Base-by-base conservation (phyloP, 1,284 basidiomycete genomes). In the Apiotrichum domesticum region DNA sequence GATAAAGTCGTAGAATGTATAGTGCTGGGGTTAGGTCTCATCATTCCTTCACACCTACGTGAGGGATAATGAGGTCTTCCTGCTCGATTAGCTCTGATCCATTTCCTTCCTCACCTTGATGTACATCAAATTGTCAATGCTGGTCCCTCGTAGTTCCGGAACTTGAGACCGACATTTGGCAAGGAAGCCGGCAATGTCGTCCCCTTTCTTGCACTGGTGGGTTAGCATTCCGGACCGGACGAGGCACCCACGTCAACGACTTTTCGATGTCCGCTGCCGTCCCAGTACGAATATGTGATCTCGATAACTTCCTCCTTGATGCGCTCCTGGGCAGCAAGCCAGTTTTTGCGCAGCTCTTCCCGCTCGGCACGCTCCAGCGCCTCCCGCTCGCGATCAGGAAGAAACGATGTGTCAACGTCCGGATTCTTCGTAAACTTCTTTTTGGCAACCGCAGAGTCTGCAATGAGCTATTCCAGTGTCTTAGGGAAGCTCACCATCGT, bases 1-100 rank as follows among this genome's bases (percentile, higher is more conserved):
- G 68, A 98, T 96, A 66, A 98, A 98, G 77, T 97, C 91, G 76
- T 98, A 98, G 73, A 98, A 98, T 3, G 93, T 96, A 75, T 97
- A 85, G 73, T 98, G 95, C 88, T 98, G 73, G 14, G 49, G 59
- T 48, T 3, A 55, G 50, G 13, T 35, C 7, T 8, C 3, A 34
- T 8, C 2, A 7, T 7, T 29, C 6, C 11, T 3, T 33, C 21
- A 1, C 51, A 72, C 84, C 56, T 74, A 91, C 91, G 69, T 92
- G 90, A 29, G 93, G 94, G 66, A 97, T 91, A 63, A 97, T 94
- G 51, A 97, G 79, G 72, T 97, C 93, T 79, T 97, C 93, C 89
- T 93, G 40, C 15, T 13, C n/a, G n/a, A 35, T 41, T 35, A 58
- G 52, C 41, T 46, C 4, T 8, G 1, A 7, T 8, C 1, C 11